Base-by-base conservation (phyloP, 2,329 filamentous ascomycete genomes). In the Chrysoporthe cubensis region DNA sequence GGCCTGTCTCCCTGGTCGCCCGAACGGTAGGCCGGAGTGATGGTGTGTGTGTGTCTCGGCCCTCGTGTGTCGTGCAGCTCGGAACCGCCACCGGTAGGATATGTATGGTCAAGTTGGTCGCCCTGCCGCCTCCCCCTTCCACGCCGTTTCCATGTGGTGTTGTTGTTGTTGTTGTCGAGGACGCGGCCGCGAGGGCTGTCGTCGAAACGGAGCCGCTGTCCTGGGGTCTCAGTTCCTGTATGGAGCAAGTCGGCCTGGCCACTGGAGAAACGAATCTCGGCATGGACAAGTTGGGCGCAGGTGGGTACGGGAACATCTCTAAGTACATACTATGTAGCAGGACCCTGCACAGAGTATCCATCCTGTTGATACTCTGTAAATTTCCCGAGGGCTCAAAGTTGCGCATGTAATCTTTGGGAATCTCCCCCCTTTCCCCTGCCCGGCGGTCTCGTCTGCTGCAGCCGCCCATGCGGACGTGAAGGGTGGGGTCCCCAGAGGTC, bases 251-350 rank as follows among this genome's bases (percentile, higher is more conserved):
- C 18, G 37, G 44, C 52, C 57, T 61, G 67, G 16, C 18, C 32
- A 57, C n/a, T 32, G 54, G 61, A 37, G 65, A 56, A 62, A 42
- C 67, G 43, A 69, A 69, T 69, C 66, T 69, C 67, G 67, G 67
- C 61, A 57, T 40, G 26, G 43, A 62, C 61, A 40, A 40, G 61
- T 63, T 52, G 43, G 61, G 59, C 57, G 21, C 48, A 43, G 52
- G 67, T 69, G 67, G 67, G 61, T 67, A 66, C 67, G 64, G 64
- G 61, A 61, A 69, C 60, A 60, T 57, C 48, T 9, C 26, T 26
- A 26, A 26, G 26, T 26, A 26, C 6, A 9, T 40, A 9, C 37
- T 40, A 9, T 43, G 34, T 46, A 59, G 34, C 40, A 59, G 18
- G 58, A 57, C 40, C 37, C 26, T 44, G 46, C 42, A 40, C 40